These are phyloP conservation scores for Salvia rosmarinus DNA, from an alignment of 257 asterid species.

Conservation along the genomic window DNA sequence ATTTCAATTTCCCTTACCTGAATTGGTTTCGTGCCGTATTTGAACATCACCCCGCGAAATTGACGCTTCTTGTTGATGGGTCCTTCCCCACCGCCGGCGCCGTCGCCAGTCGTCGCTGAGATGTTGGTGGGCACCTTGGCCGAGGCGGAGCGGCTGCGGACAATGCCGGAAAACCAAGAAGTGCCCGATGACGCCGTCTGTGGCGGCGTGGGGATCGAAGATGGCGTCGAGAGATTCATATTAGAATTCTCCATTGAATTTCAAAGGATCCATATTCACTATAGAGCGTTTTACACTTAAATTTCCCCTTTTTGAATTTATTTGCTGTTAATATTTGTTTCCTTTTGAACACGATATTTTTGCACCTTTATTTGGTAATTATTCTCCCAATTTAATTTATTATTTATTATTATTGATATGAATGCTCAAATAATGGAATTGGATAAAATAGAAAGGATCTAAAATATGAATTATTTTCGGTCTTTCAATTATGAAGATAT, in stretches of 20 bases:
- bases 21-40: conserved; percentile 75
- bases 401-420: no score
- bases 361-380: not conserved
- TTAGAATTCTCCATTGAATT: conserved; percentile 46
- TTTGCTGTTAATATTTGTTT: conserved; percentile 13
- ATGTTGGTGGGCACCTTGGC: conserved; percentile 49
- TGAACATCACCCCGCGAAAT: conserved; percentile 82
- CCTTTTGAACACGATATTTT: not conserved
- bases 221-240: conserved; percentile 65
- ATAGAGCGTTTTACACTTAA: not conserved
- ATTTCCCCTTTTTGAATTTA: conserved; percentile 25
- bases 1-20: conserved; percentile 52
- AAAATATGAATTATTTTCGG: no score
- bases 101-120: conserved; percentile 36
- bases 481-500: no score
- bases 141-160: conserved; percentile 72
- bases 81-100: conserved; percentile 49
- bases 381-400: not conserved
- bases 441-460: no score
- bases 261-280: conserved; percentile 11
- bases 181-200: conserved; percentile 47
- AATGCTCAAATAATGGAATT: no score
- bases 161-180: conserved; percentile 90
- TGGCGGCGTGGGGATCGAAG: conserved; percentile 51
- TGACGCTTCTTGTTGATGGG: conserved; percentile 75